Percentiles rank a stretch among this genome's conserved stretches.
Evolutionary conservation across 768 basidiomycete species (phyloP).

Genomic region (Coprinopsis strossmayeri): DNA sequence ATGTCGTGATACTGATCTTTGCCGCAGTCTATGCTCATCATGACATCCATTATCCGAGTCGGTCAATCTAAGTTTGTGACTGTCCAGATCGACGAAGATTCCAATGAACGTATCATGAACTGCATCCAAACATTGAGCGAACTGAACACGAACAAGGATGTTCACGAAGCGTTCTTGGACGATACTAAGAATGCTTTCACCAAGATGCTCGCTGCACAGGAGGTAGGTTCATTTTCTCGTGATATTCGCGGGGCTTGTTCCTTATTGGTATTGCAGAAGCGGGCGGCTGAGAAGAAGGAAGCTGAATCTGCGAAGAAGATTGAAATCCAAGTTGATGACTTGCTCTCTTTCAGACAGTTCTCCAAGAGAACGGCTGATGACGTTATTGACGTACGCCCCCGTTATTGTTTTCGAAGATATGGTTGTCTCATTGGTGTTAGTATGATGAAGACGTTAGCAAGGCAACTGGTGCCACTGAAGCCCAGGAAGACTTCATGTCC

Average conservation of each 20-base stretch:
- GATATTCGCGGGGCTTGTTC: neutral
- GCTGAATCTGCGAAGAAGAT: slow-evolving; percentile 60
- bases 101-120: slow-evolving; percentile 91
- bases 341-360: slow-evolving; percentile 90
- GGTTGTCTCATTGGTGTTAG: slow-evolving; percentile 32
- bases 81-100: slow-evolving; percentile 97
- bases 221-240: slow-evolving; percentile 41
- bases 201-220: slow-evolving; percentile 93
- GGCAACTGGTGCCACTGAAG: slow-evolving; percentile 81
- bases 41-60: slow-evolving; percentile 95
- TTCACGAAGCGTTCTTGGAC: slow-evolving; percentile 68
- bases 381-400: slow-evolving; percentile 53
- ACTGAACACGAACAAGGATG: slow-evolving; percentile 47
- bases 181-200: slow-evolving; percentile 91
- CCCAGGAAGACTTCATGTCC: slow-evolving; percentile 89
- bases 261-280: slow-evolving; percentile 47
- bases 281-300: slow-evolving; percentile 86
- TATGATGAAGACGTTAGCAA: slow-evolving; percentile 84
- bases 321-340: slow-evolving; percentile 88
- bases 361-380: slow-evolving; percentile 86
- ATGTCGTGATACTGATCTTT: neutral
- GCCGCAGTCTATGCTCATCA: slow-evolving; percentile 86
- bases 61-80: slow-evolving; percentile 95
- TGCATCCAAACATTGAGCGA: slow-evolving; percentile 93
- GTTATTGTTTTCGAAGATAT: neutral